These are phyloP conservation scores for Fusarium ambrosium DNA, from an alignment of 2,329 filamentous ascomycete species.

Conservation along the genomic window DNA sequence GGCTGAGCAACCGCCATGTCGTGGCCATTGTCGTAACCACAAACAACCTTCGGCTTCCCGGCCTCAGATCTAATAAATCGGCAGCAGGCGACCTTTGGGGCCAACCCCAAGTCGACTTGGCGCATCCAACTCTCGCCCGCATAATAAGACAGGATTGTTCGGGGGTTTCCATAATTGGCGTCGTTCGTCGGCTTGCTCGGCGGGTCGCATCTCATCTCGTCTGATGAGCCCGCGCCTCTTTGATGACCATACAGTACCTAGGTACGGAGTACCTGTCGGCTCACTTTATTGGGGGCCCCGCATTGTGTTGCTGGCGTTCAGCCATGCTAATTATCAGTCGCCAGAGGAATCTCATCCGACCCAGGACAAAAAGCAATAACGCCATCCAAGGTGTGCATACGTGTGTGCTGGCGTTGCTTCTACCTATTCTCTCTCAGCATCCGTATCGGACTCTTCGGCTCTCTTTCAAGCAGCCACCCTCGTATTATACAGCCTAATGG, in stretches of 20 bases:
- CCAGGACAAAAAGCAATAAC: not conserved
- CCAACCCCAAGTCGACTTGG: not conserved
- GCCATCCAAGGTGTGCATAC: not conserved
- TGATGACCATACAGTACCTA: not conserved
- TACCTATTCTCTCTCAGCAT: not conserved
- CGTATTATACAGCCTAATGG: not conserved
- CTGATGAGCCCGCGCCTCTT: conserved; percentile 1
- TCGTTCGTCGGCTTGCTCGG: conserved; percentile 10
- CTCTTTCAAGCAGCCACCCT: not conserved
- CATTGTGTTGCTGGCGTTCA: not conserved
- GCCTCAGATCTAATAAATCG: conserved; percentile 2
- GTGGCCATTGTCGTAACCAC: conserved; percentile 21
- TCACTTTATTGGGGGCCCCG: conserved; percentile 10
- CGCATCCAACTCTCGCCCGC: not conserved
- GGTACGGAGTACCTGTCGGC: not conserved
- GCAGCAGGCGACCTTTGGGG: not conserved
- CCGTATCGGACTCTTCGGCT: not conserved
- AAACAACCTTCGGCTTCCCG: not conserved
- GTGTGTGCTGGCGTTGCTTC: not conserved
- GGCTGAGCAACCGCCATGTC: conserved; percentile 41
- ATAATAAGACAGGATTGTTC: not conserved
- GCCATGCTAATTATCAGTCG: not conserved
- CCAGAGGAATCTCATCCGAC: not conserved
- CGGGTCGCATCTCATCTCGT: conserved; percentile 7
- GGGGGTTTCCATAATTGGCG: conserved; percentile 19